These are phyloP conservation scores for Flaveria brownii DNA, from an alignment of 129 eudicot species.

Conservation along the genomic window DNA sequence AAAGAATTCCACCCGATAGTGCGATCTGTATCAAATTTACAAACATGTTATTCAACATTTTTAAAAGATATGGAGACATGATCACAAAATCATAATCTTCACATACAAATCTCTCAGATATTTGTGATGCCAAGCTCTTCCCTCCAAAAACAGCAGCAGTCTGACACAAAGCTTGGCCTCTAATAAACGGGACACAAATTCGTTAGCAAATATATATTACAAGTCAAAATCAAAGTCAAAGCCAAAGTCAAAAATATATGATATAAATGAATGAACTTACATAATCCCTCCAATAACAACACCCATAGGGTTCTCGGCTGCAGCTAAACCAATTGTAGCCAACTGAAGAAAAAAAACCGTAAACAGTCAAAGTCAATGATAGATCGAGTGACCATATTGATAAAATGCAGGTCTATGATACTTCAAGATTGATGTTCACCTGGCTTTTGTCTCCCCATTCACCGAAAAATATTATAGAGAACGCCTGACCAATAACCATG, in stretches of 20 bases:
- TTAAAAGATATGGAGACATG: not conserved
- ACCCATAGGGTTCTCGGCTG: slow-evolving; percentile 91
- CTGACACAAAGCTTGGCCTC: slow-evolving; percentile 87
- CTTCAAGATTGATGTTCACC: slow-evolving; percentile 43
- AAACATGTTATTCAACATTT: not conserved
- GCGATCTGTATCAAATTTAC: slow-evolving; percentile 52
- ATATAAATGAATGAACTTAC: slow-evolving; percentile 42
- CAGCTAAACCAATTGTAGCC: slow-evolving; percentile 94
- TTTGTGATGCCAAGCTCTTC: slow-evolving; percentile 76
- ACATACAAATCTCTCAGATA: slow-evolving; percentile 67
- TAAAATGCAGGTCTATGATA: not conserved
- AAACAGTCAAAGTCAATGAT: slow-evolving; percentile 6
- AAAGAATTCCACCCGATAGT: slow-evolving; percentile 69
- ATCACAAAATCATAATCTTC: not conserved
- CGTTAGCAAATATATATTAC: not conserved
- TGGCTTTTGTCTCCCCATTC: slow-evolving; percentile 98
- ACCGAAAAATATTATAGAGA: slow-evolving; percentile 86
- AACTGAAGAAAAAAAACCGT: slow-evolving; percentile 50
- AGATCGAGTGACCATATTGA: not conserved
- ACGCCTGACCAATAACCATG: slow-evolving; percentile 50
- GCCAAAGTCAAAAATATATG: not conserved
- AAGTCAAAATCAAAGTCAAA: not conserved
- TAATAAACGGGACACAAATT: slow-evolving; percentile 37
- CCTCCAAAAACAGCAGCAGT: slow-evolving; percentile 88
- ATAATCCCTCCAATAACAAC: slow-evolving; percentile 85